A percentile compares a stretch with the other conserved stretches of the same genome.
These are phyloP conservation scores for Dioszegia aurantiaca DNA, from an alignment of 768 basidiomycete genomes.

Conservation along the genomic window DNA sequence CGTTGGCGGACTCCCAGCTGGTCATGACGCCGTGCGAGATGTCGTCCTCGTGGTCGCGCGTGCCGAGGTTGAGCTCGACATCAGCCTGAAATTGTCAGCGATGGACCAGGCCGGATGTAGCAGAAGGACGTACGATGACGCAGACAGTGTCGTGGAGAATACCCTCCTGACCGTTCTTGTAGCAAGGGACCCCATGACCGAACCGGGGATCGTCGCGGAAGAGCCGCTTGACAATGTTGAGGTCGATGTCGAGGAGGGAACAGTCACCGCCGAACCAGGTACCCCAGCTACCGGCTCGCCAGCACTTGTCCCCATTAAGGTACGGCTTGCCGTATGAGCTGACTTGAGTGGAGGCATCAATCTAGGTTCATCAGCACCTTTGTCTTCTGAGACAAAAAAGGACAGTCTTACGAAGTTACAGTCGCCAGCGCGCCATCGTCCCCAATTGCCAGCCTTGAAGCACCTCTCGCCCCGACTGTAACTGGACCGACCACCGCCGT, in stretches of 20 bases:
- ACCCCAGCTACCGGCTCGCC: slow-evolving; percentile 14
- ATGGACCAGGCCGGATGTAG: background rate
- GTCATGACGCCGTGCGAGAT: background rate
- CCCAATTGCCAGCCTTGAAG: slow-evolving; percentile 14
- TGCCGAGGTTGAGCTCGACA: slow-evolving; percentile 1
- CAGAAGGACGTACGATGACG: slow-evolving; percentile 15
- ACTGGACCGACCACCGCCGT: slow-evolving; percentile 8
- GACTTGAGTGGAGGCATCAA: background rate
- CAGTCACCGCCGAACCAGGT: background rate
- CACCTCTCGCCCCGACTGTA: slow-evolving; percentile 5
- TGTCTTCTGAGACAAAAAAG: background rate
- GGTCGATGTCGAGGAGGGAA: slow-evolving; percentile 4
- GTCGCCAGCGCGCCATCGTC: slow-evolving; percentile 6
- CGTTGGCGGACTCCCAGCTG: slow-evolving; percentile 4
- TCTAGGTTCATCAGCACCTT: background rate
- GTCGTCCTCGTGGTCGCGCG: slow-evolving; percentile 6
- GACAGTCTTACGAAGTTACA: slow-evolving; percentile 1
- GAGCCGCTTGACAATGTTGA: slow-evolving; percentile 7
- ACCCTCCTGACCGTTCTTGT: slow-evolving; percentile 15
- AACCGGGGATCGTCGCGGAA: slow-evolving; percentile 12
- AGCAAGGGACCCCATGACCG: slow-evolving; percentile 14
- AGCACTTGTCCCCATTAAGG: slow-evolving; percentile 13
- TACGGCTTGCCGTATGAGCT: background rate
- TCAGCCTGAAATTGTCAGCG: slow-evolving; percentile 4
- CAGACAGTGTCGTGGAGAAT: slow-evolving; percentile 18